Conservation (phyloP, 202 grass and related monocot species). For the Brachypodium distachyon region DNA sequence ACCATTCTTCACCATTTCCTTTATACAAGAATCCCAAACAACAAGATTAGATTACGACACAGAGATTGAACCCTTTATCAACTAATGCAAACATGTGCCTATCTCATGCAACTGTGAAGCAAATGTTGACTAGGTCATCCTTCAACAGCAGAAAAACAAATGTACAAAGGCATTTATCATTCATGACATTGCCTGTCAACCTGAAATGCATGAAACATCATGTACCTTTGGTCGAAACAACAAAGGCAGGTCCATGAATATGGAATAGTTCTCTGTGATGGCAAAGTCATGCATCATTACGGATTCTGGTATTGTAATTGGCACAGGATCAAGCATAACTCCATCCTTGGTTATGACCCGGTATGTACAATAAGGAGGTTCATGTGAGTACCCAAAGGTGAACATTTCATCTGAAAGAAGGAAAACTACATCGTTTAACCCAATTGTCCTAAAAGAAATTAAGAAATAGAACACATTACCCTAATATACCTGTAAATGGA, state of each 20-base stretch:
- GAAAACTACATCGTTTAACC: neutral
- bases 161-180: neutral
- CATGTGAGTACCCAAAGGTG: slow-evolving; percentile 79
- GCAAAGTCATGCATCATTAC: slow-evolving; percentile 99
- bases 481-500: slow-evolving; percentile 61
- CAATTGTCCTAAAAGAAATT: neutral
- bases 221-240: slow-evolving; percentile 67
- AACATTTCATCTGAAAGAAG: slow-evolving; percentile 84
- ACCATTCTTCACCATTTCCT: slow-evolving; percentile 87
- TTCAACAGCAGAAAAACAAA: neutral
- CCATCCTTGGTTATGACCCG: slow-evolving; percentile 82
- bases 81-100: neutral
- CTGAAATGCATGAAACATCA: neutral
- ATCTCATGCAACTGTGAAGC: neutral
- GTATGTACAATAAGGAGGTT: slow-evolving; percentile 84
- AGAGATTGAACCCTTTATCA: neutral
- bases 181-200: neutral
- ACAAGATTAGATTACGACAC: neutral
- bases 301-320: slow-evolving; percentile 81
- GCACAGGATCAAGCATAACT: slow-evolving; percentile 82
- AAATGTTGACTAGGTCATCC: neutral
- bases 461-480: neutral
- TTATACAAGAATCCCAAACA: slow-evolving; percentile 13
- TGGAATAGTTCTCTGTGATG: slow-evolving; percentile 72
- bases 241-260: slow-evolving; percentile 95